phyloP scores from a whole-genome alignment of 148 eudicot species.

The Arbutus unedo region DNA sequence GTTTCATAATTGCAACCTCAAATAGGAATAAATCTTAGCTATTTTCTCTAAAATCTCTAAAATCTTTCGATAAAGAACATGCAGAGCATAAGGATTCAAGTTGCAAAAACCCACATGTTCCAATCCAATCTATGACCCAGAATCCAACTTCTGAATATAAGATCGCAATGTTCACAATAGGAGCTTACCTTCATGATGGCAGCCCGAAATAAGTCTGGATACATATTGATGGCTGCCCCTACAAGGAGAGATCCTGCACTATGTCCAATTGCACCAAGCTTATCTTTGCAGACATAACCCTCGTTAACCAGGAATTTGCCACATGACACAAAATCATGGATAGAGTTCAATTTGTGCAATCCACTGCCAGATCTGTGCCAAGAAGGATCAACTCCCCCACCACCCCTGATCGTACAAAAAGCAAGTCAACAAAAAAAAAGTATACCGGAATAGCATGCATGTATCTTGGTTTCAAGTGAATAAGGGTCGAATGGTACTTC shows the following conservation, averaged over 20 bases:
- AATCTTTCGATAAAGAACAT: neutral
- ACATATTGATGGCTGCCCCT: conserved; percentile 77
- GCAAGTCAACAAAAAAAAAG: neutral
- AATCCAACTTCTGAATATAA: neutral
- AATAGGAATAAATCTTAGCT: neutral
- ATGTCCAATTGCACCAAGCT: conserved; percentile 67
- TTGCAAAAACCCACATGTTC: neutral
- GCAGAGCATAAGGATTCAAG: conserved; percentile 1
- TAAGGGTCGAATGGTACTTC: neutral
- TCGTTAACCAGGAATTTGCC: conserved; percentile 63
- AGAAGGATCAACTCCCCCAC: conserved; percentile 65
- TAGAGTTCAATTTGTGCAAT: conserved; percentile 67
- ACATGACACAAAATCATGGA: conserved; percentile 75
- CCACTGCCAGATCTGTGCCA: conserved; percentile 91
- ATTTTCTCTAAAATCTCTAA: neutral
- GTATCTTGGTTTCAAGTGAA: neutral
- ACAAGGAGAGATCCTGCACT: conserved; percentile 92
- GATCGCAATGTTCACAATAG: neutral
- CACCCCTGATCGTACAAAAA: conserved; percentile 54
- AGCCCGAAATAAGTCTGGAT: conserved; percentile 67
- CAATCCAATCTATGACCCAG: neutral
- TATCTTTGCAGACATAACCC: conserved; percentile 58
- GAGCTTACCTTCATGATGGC: conserved; percentile 72
- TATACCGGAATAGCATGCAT: neutral
- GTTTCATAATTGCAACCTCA: neutral